A percentile compares a stretch with the other conserved stretches of the same genome.
phyloP scores from a whole-genome alignment of 495 filamentous ascomycete species.

The Trichoderma virens region DNA sequence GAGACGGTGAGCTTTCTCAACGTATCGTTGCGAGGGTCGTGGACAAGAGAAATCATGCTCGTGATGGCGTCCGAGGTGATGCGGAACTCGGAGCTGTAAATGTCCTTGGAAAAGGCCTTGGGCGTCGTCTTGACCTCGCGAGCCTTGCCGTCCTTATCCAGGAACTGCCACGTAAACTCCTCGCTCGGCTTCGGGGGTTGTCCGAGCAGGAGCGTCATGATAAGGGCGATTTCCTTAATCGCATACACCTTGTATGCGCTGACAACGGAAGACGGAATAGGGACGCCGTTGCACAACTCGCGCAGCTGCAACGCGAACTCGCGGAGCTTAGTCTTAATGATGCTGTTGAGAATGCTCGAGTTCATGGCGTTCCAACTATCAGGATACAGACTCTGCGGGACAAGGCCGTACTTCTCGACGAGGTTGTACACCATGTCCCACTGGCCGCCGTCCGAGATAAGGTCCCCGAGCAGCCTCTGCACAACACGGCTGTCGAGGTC shows the following conservation, averaged over 20 bases:
- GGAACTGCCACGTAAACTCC: slow-evolving; percentile 69
- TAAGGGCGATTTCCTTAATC: slow-evolving; percentile 66
- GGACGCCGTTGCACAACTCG: slow-evolving; percentile 22
- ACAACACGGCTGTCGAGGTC: slow-evolving; percentile 62
- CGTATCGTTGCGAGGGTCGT: slow-evolving; percentile 73
- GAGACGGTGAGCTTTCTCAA: slow-evolving; percentile 64
- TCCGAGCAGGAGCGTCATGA: slow-evolving; percentile 72
- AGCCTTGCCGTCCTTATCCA: slow-evolving; percentile 57
- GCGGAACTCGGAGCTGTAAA: slow-evolving; percentile 36
- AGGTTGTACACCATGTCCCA: slow-evolving; percentile 92
- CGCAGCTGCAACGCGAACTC: slow-evolving; percentile 67
- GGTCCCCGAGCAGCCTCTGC: slow-evolving; percentile 54
- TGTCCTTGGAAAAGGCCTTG: slow-evolving; percentile 55
- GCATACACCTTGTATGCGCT: slow-evolving; percentile 54
- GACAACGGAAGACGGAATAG: slow-evolving; percentile 17
- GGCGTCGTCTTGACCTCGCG: slow-evolving; percentile 55
- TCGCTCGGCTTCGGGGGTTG: slow-evolving; percentile 59
- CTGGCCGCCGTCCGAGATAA: slow-evolving; percentile 76
- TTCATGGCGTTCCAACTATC: slow-evolving; percentile 70
- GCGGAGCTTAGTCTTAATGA: slow-evolving; percentile 80
- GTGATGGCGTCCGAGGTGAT: slow-evolving; percentile 46
- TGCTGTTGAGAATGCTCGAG: slow-evolving; percentile 57
- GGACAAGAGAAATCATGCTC: slow-evolving; percentile 67
- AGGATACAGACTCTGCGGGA: slow-evolving; percentile 72
- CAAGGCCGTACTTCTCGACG: slow-evolving; percentile 75